Conservation (phyloP, 306 rosid genomes). For the Quercus agrifolia region DNA sequence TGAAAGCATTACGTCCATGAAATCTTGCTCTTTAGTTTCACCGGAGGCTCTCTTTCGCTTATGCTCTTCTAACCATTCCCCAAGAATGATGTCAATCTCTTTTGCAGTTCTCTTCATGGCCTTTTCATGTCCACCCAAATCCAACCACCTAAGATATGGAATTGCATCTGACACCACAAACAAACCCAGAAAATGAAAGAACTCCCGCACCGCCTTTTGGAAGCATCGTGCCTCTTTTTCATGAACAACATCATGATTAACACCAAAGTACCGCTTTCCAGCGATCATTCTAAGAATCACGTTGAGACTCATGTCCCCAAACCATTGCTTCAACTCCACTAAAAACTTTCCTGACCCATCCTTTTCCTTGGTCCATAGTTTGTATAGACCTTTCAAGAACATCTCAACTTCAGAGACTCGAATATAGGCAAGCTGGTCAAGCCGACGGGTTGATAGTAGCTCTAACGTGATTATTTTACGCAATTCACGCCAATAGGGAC, state of each 20-base stretch:
- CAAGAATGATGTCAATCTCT: slow-evolving; percentile 26
- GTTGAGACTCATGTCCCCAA: no score
- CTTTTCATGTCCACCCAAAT: slow-evolving; percentile 49
- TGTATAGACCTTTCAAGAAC: no score
- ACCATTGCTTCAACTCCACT: no score
- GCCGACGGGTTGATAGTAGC: no score
- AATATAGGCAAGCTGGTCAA: no score
- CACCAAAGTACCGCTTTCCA: no score
- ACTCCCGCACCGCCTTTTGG: slow-evolving; percentile 18
- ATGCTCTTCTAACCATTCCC: slow-evolving; percentile 49
- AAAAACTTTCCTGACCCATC: not conserved
- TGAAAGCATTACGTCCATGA: slow-evolving; percentile 36
- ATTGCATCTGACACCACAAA: slow-evolving; percentile 34
- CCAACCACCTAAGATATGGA: slow-evolving; percentile 40
- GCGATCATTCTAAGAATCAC: no score
- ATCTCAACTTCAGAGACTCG: no score
- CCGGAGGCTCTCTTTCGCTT: not conserved
- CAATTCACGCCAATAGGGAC: no score
- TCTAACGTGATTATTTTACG: no score
- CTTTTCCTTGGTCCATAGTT: not conserved
- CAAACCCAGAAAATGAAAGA: slow-evolving; percentile 23
- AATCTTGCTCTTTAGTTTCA: slow-evolving; percentile 21
- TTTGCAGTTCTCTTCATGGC: slow-evolving; percentile 21
- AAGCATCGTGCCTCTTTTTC: not conserved
- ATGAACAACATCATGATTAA: no score